Evolutionary conservation across 495 filamentous ascomycete genomes (phyloP).

Genomic region (Aspergillus ellipticus): DNA sequence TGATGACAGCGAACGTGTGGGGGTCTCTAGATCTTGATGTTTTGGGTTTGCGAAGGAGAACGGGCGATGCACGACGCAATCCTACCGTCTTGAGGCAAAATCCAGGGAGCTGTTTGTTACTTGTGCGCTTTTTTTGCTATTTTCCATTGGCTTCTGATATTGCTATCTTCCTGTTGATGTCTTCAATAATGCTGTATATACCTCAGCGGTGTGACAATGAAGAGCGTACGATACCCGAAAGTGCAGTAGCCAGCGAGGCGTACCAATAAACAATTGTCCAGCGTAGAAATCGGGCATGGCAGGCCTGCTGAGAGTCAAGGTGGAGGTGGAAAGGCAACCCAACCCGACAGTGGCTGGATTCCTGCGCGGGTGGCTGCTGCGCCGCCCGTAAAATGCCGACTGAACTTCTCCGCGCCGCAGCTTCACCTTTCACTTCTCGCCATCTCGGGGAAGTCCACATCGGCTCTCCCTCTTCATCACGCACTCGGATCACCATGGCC

Average conservation of each 20-base stretch:
- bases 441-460: conserved; percentile 4
- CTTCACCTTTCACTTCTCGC: conserved; percentile 2
- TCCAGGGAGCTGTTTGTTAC: conserved; percentile 4
- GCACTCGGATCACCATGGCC: conserved; percentile 35
- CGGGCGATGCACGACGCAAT: neutral
- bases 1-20: conserved; percentile 11
- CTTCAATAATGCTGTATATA: conserved; percentile 45
- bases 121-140: conserved; percentile 14
- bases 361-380: conserved; percentile 26
- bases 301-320: conserved; percentile 1
- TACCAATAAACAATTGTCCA: conserved; percentile 6
- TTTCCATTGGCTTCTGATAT: conserved; percentile 15
- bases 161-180: conserved; percentile 35
- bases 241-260: neutral
- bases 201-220: conserved; percentile 40
- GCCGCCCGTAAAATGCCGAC: conserved; percentile 37
- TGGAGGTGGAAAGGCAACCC: neutral
- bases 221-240: conserved; percentile 41
- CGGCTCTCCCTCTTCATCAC: neutral
- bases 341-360: neutral
- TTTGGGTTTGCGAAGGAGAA: conserved; percentile 7
- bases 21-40: conserved; percentile 7
- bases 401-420: conserved; percentile 7
- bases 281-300: neutral
- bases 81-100: conserved; percentile 1